A percentile compares a stretch with the other conserved stretches of the same genome.
Conservation (phyloP, 2,329 filamentous ascomycete genomes). For the Colletotrichum brevisporum region DNA sequence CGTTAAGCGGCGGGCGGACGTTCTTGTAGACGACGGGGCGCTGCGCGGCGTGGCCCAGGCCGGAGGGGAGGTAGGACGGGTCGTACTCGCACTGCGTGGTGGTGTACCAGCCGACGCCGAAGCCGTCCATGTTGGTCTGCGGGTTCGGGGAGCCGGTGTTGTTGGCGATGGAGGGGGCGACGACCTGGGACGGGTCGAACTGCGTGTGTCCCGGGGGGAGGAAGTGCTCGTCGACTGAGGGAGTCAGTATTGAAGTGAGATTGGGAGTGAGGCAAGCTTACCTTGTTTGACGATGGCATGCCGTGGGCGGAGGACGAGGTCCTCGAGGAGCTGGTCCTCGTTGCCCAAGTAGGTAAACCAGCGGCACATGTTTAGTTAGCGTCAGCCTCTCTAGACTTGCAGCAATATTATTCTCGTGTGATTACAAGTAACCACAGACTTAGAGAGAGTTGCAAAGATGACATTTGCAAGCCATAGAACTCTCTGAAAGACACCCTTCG, state of each 20-base stretch:
- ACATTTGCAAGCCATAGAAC: neutral
- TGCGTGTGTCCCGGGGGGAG: conserved; percentile 17
- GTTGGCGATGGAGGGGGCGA: conserved; percentile 22
- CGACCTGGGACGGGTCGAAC: conserved; percentile 10
- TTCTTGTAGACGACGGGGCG: conserved; percentile 35
- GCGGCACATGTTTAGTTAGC: conserved; percentile 16
- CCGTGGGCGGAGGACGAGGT: conserved; percentile 26
- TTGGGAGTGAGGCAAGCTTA: neutral
- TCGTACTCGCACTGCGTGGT: conserved; percentile 26
- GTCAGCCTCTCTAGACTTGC: too few species aligned
- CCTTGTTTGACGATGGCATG: conserved; percentile 36
- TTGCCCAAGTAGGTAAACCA: conserved; percentile 34
- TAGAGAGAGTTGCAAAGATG: neutral
- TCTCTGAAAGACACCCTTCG: neutral
- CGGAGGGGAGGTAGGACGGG: neutral
- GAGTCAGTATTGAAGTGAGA: neutral
- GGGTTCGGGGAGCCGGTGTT: conserved; percentile 30
- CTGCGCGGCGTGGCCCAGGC: conserved; percentile 4
- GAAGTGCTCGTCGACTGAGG: conserved; percentile 32
- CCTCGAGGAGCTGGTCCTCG: conserved; percentile 34
- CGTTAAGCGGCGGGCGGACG: conserved; percentile 29
- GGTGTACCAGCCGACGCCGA: conserved; percentile 30
- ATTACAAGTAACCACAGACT: neutral
- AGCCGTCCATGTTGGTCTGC: conserved; percentile 35
- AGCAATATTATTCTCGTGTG: neutral